Evolutionary conservation across 352 stramenopile genomes (phyloP), one percentile per base, ranked within the genome.

Genomic region (Phytophthora rubi): DNA sequence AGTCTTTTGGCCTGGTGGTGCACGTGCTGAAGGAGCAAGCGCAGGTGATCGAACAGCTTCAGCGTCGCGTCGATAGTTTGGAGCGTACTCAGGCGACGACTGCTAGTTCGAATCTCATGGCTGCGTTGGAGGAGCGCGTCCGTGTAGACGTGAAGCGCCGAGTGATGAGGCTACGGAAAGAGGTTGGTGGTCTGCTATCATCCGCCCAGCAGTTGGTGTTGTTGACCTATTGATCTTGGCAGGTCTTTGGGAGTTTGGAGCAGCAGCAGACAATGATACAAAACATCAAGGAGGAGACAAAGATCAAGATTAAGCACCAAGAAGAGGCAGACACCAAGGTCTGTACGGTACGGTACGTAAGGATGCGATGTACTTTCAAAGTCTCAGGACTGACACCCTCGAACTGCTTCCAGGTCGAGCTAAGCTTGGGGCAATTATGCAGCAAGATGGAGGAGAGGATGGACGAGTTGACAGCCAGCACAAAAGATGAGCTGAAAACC

Each of bases 11-110:
- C 15, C 42, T 70, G 6, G 58, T 93, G 8, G 78, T 65, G 10
- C 56, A 57, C n/a, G 62, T 88, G 53, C 63, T 90, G 15, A 62
- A 42, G 12, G 62, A 64, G 26, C 86, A 93, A 63, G 57, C 58
- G 13, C 64, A 65, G 54, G 49, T 75, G 47, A 75, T 79, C 16
- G 37, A 61, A 48, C 59, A 55, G 42, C 51, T 84, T 10, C 56
- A 71, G 33, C 33, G 28, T 33, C 59, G 78, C 16, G 15, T 79
- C n/a, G 32, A 62, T 9, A 52, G 61, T 10, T 59, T 78, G 28
- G 64, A 80, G 49, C 53, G 48, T 28, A 6, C 44, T 23, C 47
- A 59, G 28, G 28, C 16, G 6, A 48, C 37, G 15, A 16, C 21
- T 30, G 32, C 48, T 12, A 58, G 2, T 51, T 59, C 48, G 3